Evolutionary conservation across 495 filamentous ascomycete species (phyloP).

Genomic region (Podospora pseudocomata): DNA sequence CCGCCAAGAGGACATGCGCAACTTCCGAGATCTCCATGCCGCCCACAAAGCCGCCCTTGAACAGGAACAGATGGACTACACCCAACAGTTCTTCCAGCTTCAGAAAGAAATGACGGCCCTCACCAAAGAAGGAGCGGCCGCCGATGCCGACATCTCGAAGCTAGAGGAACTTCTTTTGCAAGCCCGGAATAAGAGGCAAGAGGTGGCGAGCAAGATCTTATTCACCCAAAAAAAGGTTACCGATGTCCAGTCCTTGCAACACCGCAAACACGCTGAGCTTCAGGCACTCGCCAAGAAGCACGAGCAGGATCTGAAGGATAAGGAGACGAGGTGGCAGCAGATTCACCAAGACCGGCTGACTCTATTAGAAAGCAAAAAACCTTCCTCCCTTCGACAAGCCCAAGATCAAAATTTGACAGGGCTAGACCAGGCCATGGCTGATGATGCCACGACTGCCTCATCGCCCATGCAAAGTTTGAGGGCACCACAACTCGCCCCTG

Average conservation of each 20-base stretch:
- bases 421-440: background rate
- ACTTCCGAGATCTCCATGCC: background rate
- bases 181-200: background rate
- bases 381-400: background rate
- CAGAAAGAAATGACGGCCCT: background rate
- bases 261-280: background rate
- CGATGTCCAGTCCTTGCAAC: background rate
- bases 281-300: background rate
- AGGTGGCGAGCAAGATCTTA: background rate
- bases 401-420: background rate
- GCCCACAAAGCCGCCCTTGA: background rate
- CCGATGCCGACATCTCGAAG: background rate
- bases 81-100: background rate
- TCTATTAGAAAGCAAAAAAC: background rate
- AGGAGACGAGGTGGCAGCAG: background rate
- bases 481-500: background rate
- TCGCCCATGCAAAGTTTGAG: background rate
- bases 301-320: background rate
- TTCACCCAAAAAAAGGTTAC: background rate
- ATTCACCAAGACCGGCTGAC: background rate
- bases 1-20: background rate
- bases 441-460: background rate
- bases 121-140: background rate
- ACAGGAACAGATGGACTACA: background rate
- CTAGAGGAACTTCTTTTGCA: background rate